Evolutionary conservation across 202 grass and related monocot genomes (phyloP), one percentile per base, ranked within the genome.

Genomic region (Zoysia matrella): DNA sequence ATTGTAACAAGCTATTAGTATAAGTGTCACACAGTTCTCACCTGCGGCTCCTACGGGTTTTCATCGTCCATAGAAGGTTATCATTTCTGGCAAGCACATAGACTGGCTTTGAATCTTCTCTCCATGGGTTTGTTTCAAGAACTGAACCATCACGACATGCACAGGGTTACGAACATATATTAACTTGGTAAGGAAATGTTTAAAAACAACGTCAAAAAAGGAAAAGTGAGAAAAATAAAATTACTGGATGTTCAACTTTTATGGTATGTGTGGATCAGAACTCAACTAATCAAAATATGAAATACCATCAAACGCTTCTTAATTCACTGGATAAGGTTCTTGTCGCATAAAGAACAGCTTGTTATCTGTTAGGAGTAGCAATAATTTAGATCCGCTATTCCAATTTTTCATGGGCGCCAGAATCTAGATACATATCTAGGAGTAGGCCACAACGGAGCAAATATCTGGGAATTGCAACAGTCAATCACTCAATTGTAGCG

Each of bases 121-220:
- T 95, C 95, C 95, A 98, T 60, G 95, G 95, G 80, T 98, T 98
- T 80, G 89, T 87, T 71, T 98, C 95, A 74, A 98, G 60, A 12
- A 98, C 95, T 98, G 74, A 88, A 84, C 68, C 78, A 72, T 45
- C 73, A 69, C 58, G 40, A 73, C 62, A 62, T 58, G 3, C 53
- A 78, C 22, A 63, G 3, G 52, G 30, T 56, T 64, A 90, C 5
- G 18, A 62, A 62, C 62, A 68, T 6, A 48, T n/a, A 68, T 8
- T n/a, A 15, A 66, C 5, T 7, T 1, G 4, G 44, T 44, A 65
- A 44, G 40, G 40, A 15, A 3, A 44, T 22, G 15, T 1, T 66
- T 22, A 61, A 7, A 61, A 61, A 45, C 2, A n/a, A 67, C 22
- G 9, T 2, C 1, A 4, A 41, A 64, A 12, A 2, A 7, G 8